A percentile compares a stretch with the other conserved stretches of the same genome.
Evolutionary conservation across 352 stramenopile species (phyloP).

Genomic region (Globisporangium radiosum): DNA sequence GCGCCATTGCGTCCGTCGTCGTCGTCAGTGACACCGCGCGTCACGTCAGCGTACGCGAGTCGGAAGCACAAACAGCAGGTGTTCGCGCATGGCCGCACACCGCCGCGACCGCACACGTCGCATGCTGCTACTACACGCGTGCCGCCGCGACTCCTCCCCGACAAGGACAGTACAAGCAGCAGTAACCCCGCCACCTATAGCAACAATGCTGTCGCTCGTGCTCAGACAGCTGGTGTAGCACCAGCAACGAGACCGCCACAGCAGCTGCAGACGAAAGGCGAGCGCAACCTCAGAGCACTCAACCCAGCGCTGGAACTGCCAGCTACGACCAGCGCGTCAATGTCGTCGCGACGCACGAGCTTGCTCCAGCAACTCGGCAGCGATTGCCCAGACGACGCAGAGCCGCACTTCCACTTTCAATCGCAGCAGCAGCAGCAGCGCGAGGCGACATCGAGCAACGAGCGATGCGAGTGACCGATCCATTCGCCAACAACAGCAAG

Average conservation of each 20-base stretch:
- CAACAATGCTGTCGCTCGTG: too few species aligned
- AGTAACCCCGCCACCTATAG: too few species aligned
- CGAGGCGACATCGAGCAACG: too few species aligned
- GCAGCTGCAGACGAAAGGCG: too few species aligned
- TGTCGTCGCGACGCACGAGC: neutral
- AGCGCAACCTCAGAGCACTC: neutral
- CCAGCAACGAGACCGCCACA: neutral
- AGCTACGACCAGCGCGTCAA: neutral
- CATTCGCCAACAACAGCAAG: too few species aligned
- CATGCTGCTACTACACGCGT: neutral
- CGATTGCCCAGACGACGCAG: neutral
- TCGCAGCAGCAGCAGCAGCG: neutral
- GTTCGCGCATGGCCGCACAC: conserved; percentile 18
- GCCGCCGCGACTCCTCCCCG: too few species aligned
- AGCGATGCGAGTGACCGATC: too few species aligned
- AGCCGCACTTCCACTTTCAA: conserved; percentile 23
- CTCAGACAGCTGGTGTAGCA: conserved; percentile 11
- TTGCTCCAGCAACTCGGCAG: neutral
- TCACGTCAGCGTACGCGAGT: conserved; percentile 16
- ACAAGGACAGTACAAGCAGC: too few species aligned
- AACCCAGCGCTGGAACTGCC: neutral
- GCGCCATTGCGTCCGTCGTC: conserved; percentile 27
- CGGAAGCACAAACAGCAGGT: conserved; percentile 46
- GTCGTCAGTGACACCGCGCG: conserved; percentile 9
- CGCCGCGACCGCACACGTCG: conserved; percentile 21